phyloP scores from a whole-genome alignment of 176 grass and related monocot species.

The Cocos nucifera region DNA sequence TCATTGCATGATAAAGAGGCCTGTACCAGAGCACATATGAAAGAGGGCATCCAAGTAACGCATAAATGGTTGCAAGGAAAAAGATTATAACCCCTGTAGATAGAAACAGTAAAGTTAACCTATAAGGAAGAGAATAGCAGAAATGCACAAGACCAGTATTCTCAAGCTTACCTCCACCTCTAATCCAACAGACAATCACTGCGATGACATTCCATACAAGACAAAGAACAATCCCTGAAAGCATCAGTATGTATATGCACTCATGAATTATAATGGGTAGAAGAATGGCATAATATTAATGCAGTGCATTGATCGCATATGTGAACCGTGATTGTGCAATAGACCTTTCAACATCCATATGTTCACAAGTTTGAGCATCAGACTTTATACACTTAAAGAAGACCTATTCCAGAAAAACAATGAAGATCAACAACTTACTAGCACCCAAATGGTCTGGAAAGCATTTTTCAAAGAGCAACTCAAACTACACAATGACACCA shows the following conservation, averaged over 20 bases:
- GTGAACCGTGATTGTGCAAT: no score
- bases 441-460: no score
- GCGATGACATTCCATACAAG: constrained; percentile 3
- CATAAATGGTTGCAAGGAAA: constrained; percentile 84
- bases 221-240: constrained; percentile 4
- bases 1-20: constrained; percentile 88
- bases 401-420: no score
- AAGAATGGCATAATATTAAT: constrained; percentile 23
- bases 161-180: constrained; percentile 1
- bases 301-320: constrained; percentile 13
- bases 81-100: constrained; percentile 75
- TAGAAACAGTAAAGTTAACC: neutral
- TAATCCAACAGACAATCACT: constrained; percentile 10
- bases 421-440: no score
- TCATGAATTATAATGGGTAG: neutral
- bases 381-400: no score
- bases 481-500: no score
- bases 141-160: no score
- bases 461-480: no score
- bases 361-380: no score
- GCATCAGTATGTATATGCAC: no score
- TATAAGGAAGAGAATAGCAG: no score
- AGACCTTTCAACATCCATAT: no score
- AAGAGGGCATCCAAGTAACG: constrained; percentile 72
- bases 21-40: constrained; percentile 95